Evolutionary conservation across 2,329 filamentous ascomycete species (phyloP).

Genomic region (Zasmidium angulare): DNA sequence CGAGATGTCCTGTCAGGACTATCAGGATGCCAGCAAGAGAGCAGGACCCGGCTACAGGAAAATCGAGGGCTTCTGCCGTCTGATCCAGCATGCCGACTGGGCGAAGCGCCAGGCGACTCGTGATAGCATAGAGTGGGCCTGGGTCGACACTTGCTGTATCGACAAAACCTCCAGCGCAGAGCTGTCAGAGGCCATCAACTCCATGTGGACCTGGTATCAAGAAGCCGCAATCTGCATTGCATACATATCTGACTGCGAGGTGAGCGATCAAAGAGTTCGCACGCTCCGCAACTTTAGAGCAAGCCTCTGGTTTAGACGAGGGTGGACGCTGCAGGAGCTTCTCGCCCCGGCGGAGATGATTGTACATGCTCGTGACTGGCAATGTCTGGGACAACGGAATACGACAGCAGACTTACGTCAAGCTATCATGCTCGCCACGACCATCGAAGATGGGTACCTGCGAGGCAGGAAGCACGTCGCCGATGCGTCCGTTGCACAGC

Average conservation of each 20-base stretch:
- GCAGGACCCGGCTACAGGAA: constrained; percentile 6
- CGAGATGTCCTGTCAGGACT: background rate
- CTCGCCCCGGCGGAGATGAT: constrained; percentile 16
- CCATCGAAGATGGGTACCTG: background rate
- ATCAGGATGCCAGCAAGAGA: background rate
- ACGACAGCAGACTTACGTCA: background rate
- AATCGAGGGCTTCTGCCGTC: constrained; percentile 5
- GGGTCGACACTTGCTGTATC: constrained; percentile 25
- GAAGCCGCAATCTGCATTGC: constrained; percentile 16
- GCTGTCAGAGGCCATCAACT: constrained; percentile 19
- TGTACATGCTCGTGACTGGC: constrained; percentile 14
- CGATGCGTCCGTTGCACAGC: constrained; percentile 5
- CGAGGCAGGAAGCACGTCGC: constrained; percentile 3
- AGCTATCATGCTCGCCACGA: background rate
- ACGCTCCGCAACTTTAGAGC: background rate
- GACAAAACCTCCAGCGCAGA: constrained; percentile 19
- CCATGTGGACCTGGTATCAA: constrained; percentile 21
- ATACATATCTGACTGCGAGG: constrained; percentile 7
- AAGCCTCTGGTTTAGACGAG: constrained; percentile 21
- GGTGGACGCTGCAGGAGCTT: constrained; percentile 23
- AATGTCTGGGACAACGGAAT: background rate
- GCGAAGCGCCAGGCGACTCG: background rate
- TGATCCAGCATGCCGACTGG: background rate
- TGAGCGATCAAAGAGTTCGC: background rate
- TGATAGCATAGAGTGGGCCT: background rate